phyloP scores from a whole-genome alignment of 2,329 filamentous ascomycete species.

The Tolypocladium guangdongense region DNA sequence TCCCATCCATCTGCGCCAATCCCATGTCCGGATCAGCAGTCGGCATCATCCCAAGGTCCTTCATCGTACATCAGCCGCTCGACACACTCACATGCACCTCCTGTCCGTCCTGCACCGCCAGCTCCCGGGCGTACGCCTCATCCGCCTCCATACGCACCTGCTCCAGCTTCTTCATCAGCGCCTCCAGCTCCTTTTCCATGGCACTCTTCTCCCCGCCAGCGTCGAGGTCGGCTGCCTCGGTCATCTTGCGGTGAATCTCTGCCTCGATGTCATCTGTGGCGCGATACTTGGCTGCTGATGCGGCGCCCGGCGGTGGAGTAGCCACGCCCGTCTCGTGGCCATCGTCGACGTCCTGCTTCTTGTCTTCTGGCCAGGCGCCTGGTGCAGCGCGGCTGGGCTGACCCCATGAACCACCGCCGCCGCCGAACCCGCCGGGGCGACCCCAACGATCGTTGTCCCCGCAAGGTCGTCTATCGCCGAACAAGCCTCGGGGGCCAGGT shows the following conservation, averaged over 20 bases:
- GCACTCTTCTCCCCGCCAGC: constrained; percentile 10
- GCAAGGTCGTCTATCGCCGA: background rate
- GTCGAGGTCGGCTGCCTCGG: constrained; percentile 12
- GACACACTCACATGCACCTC: background rate
- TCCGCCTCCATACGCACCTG: constrained; percentile 32
- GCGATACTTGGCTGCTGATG: constrained; percentile 24
- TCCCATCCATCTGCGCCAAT: background rate
- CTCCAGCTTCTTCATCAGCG: constrained; percentile 26
- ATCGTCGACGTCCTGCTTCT: constrained; percentile 6
- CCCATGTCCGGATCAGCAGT: background rate
- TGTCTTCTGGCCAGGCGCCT: constrained; percentile 25
- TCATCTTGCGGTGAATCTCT: constrained; percentile 19
- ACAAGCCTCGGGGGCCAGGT: background rate
- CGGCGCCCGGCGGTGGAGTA: constrained; percentile 10
- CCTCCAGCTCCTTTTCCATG: constrained; percentile 25
- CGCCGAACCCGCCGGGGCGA: background rate
- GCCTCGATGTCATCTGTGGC: constrained; percentile 22
- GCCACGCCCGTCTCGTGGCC: constrained; percentile 1
- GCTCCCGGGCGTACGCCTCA: constrained; percentile 32
- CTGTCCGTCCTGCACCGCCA: constrained; percentile 15
- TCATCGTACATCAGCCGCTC: background rate
- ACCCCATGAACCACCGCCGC: background rate
- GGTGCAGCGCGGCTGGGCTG: constrained; percentile 8
- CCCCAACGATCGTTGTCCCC: background rate
- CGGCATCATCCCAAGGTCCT: background rate